Conservation (phyloP, 2,329 filamentous ascomycete species). For the Fusarium veterinarium region DNA sequence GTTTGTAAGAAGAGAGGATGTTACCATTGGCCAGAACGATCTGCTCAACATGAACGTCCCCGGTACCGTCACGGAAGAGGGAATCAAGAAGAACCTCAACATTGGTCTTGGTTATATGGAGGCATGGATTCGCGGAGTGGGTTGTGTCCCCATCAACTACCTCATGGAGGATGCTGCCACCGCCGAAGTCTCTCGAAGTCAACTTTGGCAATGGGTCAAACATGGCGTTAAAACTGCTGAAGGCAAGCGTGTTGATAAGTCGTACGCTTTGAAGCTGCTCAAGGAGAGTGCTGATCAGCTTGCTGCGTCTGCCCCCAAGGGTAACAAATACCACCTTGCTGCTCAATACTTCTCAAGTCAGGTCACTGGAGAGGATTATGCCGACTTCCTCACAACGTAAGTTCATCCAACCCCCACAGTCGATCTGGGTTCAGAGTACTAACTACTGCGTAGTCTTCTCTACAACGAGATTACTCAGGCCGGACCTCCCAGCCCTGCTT, state of each 20-base stretch:
- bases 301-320: constrained; percentile 78
- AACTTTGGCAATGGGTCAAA: constrained; percentile 96
- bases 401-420: constrained; percentile 47
- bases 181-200: constrained; percentile 91
- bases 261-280: constrained; percentile 86
- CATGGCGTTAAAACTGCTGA: constrained; percentile 80
- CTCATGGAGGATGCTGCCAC: constrained; percentile 99
- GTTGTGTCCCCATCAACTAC: constrained; percentile 97
- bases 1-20: constrained; percentile 89
- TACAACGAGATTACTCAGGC: constrained; percentile 89
- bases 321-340: constrained; percentile 91
- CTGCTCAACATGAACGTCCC: constrained; percentile 98
- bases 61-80: constrained; percentile 89
- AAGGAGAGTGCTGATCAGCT: constrained; percentile 86
- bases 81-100: constrained; percentile 97
- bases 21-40: constrained; percentile 86
- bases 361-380: constrained; percentile 97
- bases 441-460: constrained; percentile 68
- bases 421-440: not conserved
- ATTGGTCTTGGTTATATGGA: constrained; percentile 99
- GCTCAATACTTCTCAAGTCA: constrained; percentile 93
- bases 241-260: constrained; percentile 93
- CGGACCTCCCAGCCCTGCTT: constrained; percentile 68
- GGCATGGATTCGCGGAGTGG: constrained; percentile 93
- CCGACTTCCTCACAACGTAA: constrained; percentile 91